Percentiles rank a stretch among this genome's conserved stretches.
Evolutionary conservation across 345 rosid species (phyloP).

Genomic region (Eucalyptus leucophloia): DNA sequence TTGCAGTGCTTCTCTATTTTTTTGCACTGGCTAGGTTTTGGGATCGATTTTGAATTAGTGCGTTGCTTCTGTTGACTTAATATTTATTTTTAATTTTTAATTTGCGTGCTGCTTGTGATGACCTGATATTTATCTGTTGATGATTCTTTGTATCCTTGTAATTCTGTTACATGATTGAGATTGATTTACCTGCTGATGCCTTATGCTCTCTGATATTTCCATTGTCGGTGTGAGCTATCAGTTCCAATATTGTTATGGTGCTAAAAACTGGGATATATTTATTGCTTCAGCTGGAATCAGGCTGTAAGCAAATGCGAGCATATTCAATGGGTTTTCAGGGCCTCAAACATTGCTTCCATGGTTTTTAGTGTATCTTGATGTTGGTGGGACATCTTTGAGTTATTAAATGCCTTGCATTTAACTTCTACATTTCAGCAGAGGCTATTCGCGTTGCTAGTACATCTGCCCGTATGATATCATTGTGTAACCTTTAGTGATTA

Average conservation of each 20-base stretch:
- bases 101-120: not conserved
- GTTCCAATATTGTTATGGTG: not conserved
- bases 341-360: not conserved
- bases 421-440: not conserved
- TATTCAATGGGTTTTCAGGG: not conserved
- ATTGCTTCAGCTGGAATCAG: not conserved
- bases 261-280: not conserved
- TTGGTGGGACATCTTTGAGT: not conserved
- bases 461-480: not conserved
- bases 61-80: not conserved
- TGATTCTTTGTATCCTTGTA: not conserved
- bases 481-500: not conserved
- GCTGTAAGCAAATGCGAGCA: not conserved
- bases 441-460: not conserved
- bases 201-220: not conserved
- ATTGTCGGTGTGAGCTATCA: not conserved
- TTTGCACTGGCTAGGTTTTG: not conserved
- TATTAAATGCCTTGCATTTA: not conserved
- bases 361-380: not conserved
- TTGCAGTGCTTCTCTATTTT: not conserved
- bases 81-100: not conserved
- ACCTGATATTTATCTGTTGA: not conserved
- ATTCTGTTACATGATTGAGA: not conserved
- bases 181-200: not conserved
- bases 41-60: not conserved